Percentiles rank a stretch among this genome's conserved stretches.
phyloP scores from a whole-genome alignment of 306 rosid genomes.

The Hippophae tibetana region DNA sequence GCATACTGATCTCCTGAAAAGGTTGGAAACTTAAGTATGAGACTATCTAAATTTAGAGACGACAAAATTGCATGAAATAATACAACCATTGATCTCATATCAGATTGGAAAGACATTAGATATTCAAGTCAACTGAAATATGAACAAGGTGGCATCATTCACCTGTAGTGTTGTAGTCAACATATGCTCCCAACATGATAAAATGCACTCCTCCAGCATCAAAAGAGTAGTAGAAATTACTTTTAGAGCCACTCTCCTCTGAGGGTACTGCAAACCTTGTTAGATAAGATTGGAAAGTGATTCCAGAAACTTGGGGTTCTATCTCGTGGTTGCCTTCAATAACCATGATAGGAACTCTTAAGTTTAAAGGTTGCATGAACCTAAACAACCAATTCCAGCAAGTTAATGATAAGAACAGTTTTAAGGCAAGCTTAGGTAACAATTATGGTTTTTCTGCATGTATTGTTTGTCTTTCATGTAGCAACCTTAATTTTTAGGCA shows the following conservation, averaged over 20 bases:
- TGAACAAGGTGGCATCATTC: constrained; percentile 1
- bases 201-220: constrained; percentile 82
- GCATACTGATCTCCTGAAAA: constrained; percentile 68
- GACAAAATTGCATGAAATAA: not conserved
- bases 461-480: too few relatives aligned
- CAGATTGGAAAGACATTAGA: too few relatives aligned
- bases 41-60: constrained; percentile 6
- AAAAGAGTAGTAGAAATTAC: constrained; percentile 75
- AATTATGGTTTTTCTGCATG: not conserved
- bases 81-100: not conserved
- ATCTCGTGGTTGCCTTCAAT: constrained; percentile 95
- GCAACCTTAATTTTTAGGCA: too few relatives aligned
- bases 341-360: constrained; percentile 77
- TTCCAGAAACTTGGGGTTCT: constrained; percentile 75
- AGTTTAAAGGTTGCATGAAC: constrained; percentile 79
- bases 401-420: not conserved
- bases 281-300: constrained; percentile 57
- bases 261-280: constrained; percentile 77
- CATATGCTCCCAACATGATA: constrained; percentile 80
- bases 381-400: constrained; percentile 25
- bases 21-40: not conserved
- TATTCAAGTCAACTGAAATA: too few relatives aligned
- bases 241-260: constrained; percentile 60
- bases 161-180: constrained; percentile 73
- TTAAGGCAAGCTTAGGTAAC: not conserved